Evolutionary conservation across 345 rosid genomes (phyloP), one percentile per base, ranked within the genome.

Genomic region (Sisymbrium irio): DNA sequence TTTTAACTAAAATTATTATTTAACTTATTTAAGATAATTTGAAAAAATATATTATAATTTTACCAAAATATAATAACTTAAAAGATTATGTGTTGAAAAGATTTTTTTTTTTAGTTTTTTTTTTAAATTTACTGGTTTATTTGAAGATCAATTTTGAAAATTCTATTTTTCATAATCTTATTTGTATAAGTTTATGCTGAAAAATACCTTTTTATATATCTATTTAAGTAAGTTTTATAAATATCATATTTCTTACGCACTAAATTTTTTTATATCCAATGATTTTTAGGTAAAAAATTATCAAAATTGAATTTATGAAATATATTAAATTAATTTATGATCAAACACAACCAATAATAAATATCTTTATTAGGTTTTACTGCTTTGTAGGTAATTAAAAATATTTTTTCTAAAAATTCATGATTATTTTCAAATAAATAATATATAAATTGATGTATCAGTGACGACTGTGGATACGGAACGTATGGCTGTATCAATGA

Each of bases 381-480:
- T n/a, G n/a, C n/a, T n/a, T n/a, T n/a, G n/a, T n/a, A n/a, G n/a
- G n/a, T n/a, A n/a, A n/a, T n/a, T n/a, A n/a, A n/a, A n/a, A 56
- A 18, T 20, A 18, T 27, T 27, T 27, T 2, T 9, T 47, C 0
- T 47, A 49, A 27, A 49, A 20, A 47, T 1, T 9, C 1, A 9
- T 54, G 36, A 15, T 12, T 51, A 1, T 13, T 54, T 28, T 28
- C 9, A n/a, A n/a, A 44, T 0, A 67, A 10, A 5, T 72, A 33
- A 56, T 13, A 7, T 22, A 22, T 7, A 22, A 60, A 60, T 20
- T 39, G 7, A 4, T 49, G 28, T 74, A 63, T 36, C 79, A 88
- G 93, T 88, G 59, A 82, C 81, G 12, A 70, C 68, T 5, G 71
- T 77, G 20, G 70, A 64, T 18, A 20, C 3, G 13, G 77, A 78